Conservation (phyloP, 2,329 filamentous ascomycete species). For the Epichloe aotearoae region DNA sequence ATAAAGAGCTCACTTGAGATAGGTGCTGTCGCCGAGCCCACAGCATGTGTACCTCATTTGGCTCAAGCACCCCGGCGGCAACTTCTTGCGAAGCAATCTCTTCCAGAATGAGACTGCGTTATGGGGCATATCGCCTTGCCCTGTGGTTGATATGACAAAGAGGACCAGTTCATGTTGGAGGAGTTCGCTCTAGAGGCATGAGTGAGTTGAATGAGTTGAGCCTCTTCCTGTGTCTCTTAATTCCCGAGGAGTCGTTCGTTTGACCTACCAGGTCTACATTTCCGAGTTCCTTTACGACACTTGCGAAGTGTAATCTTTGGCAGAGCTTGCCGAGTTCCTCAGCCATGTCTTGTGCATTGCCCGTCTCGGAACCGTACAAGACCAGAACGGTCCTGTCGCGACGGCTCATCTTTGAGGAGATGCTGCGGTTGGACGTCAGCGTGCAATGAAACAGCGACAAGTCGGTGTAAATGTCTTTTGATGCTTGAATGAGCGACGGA, state of each 20-base stretch:
- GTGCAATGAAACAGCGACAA: no score
- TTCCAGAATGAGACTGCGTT: conserved; percentile 80
- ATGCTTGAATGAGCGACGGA: no score
- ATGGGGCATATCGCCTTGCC: conserved; percentile 81
- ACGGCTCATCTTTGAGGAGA: conserved; percentile 13
- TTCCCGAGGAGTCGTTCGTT: neutral
- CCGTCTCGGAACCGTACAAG: conserved; percentile 89
- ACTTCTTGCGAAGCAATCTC: conserved; percentile 63
- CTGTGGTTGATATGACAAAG: conserved; percentile 81
- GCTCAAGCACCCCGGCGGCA: conserved; percentile 56
- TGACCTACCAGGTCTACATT: conserved; percentile 56
- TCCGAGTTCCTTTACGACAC: conserved; percentile 65
- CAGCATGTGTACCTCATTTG: conserved; percentile 69
- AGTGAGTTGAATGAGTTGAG: neutral
- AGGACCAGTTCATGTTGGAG: conserved; percentile 47
- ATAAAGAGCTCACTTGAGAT: conserved; percentile 54
- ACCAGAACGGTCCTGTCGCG: conserved; percentile 43
- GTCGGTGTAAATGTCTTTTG: no score
- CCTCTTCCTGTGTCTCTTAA: neutral
- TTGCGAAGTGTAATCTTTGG: conserved; percentile 67
- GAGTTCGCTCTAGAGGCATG: conserved; percentile 32
- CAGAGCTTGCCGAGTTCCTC: conserved; percentile 65
- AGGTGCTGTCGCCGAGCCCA: conserved; percentile 88
- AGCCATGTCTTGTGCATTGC: conserved; percentile 84
- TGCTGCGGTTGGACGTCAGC: neutral